phyloP scores from a whole-genome alignment of 2,329 filamentous ascomycete genomes.

The Microsporum ferrugineum region DNA sequence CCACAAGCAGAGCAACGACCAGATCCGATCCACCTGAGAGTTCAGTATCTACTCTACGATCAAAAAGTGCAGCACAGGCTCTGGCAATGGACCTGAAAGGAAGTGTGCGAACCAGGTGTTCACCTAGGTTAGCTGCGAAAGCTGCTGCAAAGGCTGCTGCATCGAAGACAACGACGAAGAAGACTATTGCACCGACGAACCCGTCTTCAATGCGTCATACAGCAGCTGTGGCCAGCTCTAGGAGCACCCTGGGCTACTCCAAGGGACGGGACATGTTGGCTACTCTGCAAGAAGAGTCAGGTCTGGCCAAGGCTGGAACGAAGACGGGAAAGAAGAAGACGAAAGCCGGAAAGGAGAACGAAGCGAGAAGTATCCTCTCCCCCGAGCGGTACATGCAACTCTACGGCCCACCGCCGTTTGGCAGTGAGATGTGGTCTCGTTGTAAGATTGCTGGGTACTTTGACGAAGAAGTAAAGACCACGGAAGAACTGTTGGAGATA shows the following conservation, averaged over 20 bases:
- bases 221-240: slow-evolving; percentile 56
- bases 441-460: slow-evolving; percentile 31
- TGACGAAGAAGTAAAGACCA: slow-evolving; percentile 19
- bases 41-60: slow-evolving; percentile 30
- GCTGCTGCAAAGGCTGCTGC: slow-evolving; percentile 18
- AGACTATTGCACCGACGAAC: slow-evolving; percentile 36
- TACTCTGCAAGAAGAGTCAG: slow-evolving; percentile 14
- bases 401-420: slow-evolving; percentile 32
- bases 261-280: slow-evolving; percentile 50
- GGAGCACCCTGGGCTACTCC: slow-evolving; percentile 74
- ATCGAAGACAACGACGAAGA: slow-evolving; percentile 21
- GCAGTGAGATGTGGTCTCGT: slow-evolving; percentile 34
- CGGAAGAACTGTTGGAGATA: slow-evolving; percentile 6
- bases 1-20: slow-evolving; percentile 22
- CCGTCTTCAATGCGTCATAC: slow-evolving; percentile 46
- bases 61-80: slow-evolving; percentile 32
- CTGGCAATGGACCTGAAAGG: slow-evolving; percentile 24
- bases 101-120: slow-evolving; percentile 24
- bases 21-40: neutral
- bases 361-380: slow-evolving; percentile 23
- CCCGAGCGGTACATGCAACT: slow-evolving; percentile 34
- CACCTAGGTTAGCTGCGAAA: slow-evolving; percentile 17
- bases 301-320: slow-evolving; percentile 16
- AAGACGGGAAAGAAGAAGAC: slow-evolving; percentile 2
- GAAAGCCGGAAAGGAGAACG: neutral